These are phyloP conservation scores for Cutaneotrichosporon sp. DNA, from an alignment of 1,284 basidiomycete genomes.

Conservation along the genomic window DNA sequence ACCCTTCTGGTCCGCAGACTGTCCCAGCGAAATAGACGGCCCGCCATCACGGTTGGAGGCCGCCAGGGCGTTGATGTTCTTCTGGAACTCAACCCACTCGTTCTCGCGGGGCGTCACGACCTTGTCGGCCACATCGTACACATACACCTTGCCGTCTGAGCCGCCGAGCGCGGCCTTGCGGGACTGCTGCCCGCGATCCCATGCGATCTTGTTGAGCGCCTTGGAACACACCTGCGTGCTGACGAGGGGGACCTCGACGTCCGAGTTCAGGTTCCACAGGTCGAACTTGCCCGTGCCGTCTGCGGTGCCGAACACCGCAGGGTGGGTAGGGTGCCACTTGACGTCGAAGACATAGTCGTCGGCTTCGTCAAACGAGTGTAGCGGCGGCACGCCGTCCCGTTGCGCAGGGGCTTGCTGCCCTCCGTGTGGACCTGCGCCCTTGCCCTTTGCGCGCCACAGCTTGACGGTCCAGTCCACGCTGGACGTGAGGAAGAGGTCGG, in stretches of 20 bases:
- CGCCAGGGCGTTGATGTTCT: slow-evolving; percentile 55
- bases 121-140: slow-evolving; percentile 92
- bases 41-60: slow-evolving; percentile 9
- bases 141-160: slow-evolving; percentile 84
- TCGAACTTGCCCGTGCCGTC: slow-evolving; percentile 94
- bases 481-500: slow-evolving; percentile 85
- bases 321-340: slow-evolving; percentile 93
- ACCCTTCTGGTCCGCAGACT: background rate
- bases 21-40: background rate
- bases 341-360: slow-evolving; percentile 99
- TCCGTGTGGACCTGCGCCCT: too few species aligned
- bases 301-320: slow-evolving; percentile 86
- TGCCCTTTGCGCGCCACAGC: slow-evolving; percentile 70
- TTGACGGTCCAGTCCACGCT: slow-evolving; percentile 96
- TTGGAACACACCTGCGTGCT: slow-evolving; percentile 54
- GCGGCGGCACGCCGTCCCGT: slow-evolving; percentile 57
- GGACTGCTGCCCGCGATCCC: slow-evolving; percentile 66
- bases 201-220: slow-evolving; percentile 91
- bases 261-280: slow-evolving; percentile 90
- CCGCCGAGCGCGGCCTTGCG: slow-evolving; percentile 80
- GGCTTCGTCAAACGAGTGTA: slow-evolving; percentile 91
- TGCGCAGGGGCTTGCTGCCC: too few species aligned
- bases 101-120: slow-evolving; percentile 67
- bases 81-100: slow-evolving; percentile 86
- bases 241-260: slow-evolving; percentile 63